These are phyloP conservation scores for Solanum chiquidenum DNA, from an alignment of 257 asterid genomes.

Conservation along the genomic window DNA sequence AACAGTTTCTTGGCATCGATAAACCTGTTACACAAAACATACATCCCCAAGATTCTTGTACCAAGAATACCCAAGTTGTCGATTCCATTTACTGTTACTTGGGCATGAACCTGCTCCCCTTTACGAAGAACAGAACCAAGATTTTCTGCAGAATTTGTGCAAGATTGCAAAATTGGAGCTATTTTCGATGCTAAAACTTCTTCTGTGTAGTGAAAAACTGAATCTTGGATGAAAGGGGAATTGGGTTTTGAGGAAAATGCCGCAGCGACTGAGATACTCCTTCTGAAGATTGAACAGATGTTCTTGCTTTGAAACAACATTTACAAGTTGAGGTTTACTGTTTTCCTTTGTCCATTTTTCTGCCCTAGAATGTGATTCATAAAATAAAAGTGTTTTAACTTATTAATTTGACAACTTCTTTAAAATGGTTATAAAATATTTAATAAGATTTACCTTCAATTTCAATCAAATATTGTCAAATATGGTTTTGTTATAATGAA, in stretches of 20 bases:
- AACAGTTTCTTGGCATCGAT: conserved; percentile 54
- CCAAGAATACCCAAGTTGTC: conserved; percentile 53
- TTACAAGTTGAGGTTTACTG: background rate
- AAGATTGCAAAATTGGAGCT: conserved; percentile 40
- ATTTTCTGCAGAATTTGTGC: conserved; percentile 10
- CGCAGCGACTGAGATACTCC: background rate
- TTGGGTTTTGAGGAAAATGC: background rate
- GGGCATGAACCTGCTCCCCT: conserved; percentile 67
- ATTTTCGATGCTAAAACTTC: conserved; percentile 56
- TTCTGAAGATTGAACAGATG: background rate
- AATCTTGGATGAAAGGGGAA: background rate
- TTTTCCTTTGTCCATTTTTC: background rate
- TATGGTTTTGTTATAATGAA: no score
- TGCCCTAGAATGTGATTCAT: background rate
- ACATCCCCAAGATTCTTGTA: conserved; percentile 73
- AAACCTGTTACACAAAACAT: conserved; percentile 36
- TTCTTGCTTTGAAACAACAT: background rate
- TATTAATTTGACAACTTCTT: background rate
- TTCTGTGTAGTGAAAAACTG: background rate
- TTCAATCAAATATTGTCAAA: no score
- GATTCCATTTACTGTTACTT: conserved; percentile 58
- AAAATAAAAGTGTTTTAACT: background rate
- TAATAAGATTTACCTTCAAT: no score
- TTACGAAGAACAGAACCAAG: conserved; percentile 18
- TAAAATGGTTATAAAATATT: background rate